Evolutionary conservation across 305 asterid species (phyloP).

Genomic region (Salvia sclarea): DNA sequence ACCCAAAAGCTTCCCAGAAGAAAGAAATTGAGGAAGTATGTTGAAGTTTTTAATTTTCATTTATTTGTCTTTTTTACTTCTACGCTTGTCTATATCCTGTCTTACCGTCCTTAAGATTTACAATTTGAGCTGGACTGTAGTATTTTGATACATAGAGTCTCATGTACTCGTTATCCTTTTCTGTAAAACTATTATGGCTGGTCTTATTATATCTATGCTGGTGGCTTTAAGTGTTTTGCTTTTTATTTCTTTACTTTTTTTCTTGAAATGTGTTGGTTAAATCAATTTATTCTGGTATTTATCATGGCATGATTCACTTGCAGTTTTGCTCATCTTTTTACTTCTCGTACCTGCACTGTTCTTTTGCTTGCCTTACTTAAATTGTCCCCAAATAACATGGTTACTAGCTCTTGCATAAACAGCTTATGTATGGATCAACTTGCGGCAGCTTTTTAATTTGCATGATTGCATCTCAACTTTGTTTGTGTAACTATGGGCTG

Average conservation of each 20-base stretch:
- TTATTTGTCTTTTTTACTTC: slow-evolving; percentile 4
- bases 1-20: slow-evolving; percentile 80
- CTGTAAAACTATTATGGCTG: neutral
- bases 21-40: slow-evolving; percentile 88
- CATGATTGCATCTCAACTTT: neutral
- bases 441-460: neutral
- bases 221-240: neutral
- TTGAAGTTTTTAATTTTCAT: slow-evolving; percentile 20
- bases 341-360: neutral
- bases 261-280: neutral
- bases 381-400: neutral
- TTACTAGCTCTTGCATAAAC: neutral
- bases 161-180: neutral
- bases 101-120: neutral
- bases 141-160: neutral
- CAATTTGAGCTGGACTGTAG: neutral
- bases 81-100: slow-evolving; percentile 16
- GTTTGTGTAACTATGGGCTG: slow-evolving; percentile 8
- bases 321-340: neutral
- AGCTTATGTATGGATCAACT: neutral
- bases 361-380: neutral
- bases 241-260: neutral
- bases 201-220: neutral
- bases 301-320: neutral
- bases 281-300: neutral